Conservation (phyloP, 2,329 filamentous ascomycete species). For the Trichoderma sp. region DNA sequence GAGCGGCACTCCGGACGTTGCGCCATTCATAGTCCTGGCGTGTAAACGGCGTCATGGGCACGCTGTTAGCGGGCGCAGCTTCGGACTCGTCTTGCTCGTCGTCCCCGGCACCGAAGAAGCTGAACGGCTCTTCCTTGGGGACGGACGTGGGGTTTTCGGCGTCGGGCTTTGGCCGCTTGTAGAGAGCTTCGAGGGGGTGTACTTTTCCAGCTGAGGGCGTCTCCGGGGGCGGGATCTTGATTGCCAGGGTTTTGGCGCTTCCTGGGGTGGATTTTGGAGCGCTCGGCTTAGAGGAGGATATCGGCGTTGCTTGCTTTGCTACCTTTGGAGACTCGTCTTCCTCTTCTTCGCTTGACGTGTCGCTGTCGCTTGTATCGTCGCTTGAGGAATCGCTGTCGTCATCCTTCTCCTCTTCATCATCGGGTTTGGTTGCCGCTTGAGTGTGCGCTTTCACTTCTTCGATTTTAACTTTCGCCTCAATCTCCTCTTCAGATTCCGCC, state of each 20-base stretch:
- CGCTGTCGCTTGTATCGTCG: slow-evolving; percentile 19
- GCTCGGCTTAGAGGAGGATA: slow-evolving; percentile 31
- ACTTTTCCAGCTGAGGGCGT: slow-evolving; percentile 51
- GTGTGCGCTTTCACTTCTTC: slow-evolving; percentile 26
- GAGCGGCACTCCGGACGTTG: slow-evolving; percentile 79
- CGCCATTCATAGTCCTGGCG: slow-evolving; percentile 73
- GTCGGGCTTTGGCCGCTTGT: slow-evolving; percentile 64
- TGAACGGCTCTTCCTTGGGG: slow-evolving; percentile 60
- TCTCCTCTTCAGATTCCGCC: slow-evolving; percentile 19
- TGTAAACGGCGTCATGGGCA: slow-evolving; percentile 79
- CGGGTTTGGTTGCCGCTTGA: slow-evolving; percentile 10
- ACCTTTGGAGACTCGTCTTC: slow-evolving; percentile 13
- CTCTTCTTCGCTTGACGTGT: slow-evolving; percentile 16
- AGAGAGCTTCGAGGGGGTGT: slow-evolving; percentile 88
- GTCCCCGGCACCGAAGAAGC: slow-evolving; percentile 65
- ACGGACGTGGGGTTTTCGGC: slow-evolving; percentile 32
- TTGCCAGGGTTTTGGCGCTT: slow-evolving; percentile 49
- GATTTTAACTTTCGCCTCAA: not conserved
- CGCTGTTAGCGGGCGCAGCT: slow-evolving; percentile 29
- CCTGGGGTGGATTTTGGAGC: slow-evolving; percentile 45
- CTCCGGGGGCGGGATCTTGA: slow-evolving; percentile 50
- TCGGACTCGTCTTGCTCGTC: slow-evolving; percentile 44
- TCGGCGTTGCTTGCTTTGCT: slow-evolving; percentile 24
- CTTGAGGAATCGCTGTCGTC: not conserved
- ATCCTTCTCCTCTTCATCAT: not conserved